Evolutionary conservation across 139 green algal species (phyloP), one percentile per base, ranked within the genome.

Genomic region (Coccomyxa sp.): DNA sequence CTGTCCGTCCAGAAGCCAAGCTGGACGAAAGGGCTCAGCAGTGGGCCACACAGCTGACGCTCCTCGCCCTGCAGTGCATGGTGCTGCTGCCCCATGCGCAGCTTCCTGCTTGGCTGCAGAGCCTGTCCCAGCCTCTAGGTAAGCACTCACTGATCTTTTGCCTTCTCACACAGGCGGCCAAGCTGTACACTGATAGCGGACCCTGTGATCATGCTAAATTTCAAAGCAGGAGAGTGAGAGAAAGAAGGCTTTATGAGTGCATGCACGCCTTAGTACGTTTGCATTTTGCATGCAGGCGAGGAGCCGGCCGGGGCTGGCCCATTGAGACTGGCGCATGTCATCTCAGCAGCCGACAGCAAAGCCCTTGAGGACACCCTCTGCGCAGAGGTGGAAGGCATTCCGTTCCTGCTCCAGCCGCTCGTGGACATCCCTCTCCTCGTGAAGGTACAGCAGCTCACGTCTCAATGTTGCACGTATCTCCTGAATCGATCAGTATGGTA

Each of bases 351-450:
- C 33, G 39, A 71, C 6, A 22, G 70, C 68, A 22, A 54, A 27
- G 38, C 34, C 8, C 77, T 81, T 29, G 39, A 75, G 64, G 58
- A 80, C 24, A 34, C 29, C 16, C 68, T 80, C 6, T 68, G 68
- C 76, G 64, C 36, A 8, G 41, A 37, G 38, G 41, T 33, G 16
- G 55, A 73, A 44, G 69, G 70, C 7, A 35, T 58, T 29, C 40
- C 69, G 18, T 81, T 81, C 69, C 36, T 81, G 77, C 77, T 81
- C 38, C 77, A 81, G 41, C 39, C 77, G 39, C 55, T 81, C 22
- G 69, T 76, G 9, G 73, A 36, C 7, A 41, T 41, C 10, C 77
- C 77, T 12, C 16, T 55, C 8, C 69, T 77, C 31, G 69, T 81
- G 41, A n/a, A 71, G 64, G 64, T 71, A 71, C 5, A 64, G 22